These are phyloP conservation scores for Crithidia sp. DNA, from an alignment of 208 protist species.

Conservation along the genomic window DNA sequence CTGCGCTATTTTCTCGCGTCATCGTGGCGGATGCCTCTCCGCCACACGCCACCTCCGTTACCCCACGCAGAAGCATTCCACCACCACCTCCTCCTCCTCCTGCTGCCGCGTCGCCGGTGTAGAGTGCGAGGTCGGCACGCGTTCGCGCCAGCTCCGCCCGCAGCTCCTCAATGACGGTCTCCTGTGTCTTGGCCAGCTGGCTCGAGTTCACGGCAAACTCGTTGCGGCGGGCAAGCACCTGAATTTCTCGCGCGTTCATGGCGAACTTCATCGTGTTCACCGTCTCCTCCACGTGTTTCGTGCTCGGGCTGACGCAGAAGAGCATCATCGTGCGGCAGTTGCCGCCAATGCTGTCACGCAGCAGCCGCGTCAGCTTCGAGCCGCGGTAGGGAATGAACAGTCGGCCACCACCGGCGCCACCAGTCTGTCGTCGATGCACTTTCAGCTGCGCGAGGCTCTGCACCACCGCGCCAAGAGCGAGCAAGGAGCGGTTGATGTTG, in stretches of 20 bases:
- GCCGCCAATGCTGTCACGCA: constrained; percentile 75
- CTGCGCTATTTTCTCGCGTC: background rate
- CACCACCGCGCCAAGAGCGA: constrained; percentile 93
- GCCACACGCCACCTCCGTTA: background rate
- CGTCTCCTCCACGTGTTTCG: constrained; percentile 68
- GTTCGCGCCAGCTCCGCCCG: constrained; percentile 54
- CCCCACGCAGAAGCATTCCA: no score
- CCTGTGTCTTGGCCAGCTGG: constrained; percentile 67
- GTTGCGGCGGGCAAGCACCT: constrained; percentile 66
- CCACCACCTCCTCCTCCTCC: background rate
- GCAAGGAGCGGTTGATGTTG: constrained; percentile 95
- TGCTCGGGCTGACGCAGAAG: constrained; percentile 76
- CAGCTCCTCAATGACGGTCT: constrained; percentile 77
- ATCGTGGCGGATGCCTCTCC: background rate
- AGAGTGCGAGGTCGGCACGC: constrained; percentile 43
- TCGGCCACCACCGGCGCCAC: constrained; percentile 18
- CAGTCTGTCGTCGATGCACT: constrained; percentile 20
- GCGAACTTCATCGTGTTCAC: constrained; percentile 89
- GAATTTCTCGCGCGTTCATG: constrained; percentile 84
- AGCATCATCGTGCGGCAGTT: constrained; percentile 88
- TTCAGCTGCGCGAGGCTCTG: constrained; percentile 78
- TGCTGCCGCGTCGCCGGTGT: background rate
- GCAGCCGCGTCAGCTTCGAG: constrained; percentile 83
- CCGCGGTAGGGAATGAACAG: constrained; percentile 85
- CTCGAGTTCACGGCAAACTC: constrained; percentile 68